A percentile compares a stretch with the other conserved stretches of the same genome.
phyloP scores from a whole-genome alignment of 2,329 filamentous ascomycete species.

The Sporothrix pseudoabietina region DNA sequence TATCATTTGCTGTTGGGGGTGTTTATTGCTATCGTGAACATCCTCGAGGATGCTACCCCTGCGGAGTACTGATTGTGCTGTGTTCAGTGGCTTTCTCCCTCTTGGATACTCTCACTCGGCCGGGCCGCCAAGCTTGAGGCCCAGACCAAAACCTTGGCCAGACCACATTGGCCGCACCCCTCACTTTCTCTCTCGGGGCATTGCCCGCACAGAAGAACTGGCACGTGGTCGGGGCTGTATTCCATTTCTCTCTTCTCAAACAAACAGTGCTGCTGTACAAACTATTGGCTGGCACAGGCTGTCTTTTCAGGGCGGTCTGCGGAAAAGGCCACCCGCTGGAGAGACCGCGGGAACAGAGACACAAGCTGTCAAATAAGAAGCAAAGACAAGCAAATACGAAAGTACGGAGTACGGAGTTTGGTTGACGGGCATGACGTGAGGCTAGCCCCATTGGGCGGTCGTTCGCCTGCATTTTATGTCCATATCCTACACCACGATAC shows the following conservation, averaged over 20 bases:
- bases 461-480: not conserved
- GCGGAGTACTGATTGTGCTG: not conserved
- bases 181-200: not conserved
- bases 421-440: not conserved
- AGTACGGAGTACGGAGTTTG: not conserved
- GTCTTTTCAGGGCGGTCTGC: not conserved
- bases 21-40: not conserved
- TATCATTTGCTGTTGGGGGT: not conserved
- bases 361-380: not conserved
- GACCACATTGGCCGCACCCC: no score
- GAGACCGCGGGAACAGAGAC: not conserved
- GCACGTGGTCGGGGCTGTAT: not conserved
- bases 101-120: not conserved
- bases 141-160: no score
- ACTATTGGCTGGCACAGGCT: not conserved
- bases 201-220: slow-evolving; percentile 19
- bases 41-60: no score
- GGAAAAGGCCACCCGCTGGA: not conserved
- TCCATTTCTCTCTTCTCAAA: not conserved
- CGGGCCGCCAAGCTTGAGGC: not conserved
- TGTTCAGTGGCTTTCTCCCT: not conserved
- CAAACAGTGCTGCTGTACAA: not conserved
- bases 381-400: not conserved
- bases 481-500: not conserved
- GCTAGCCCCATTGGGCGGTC: not conserved